These are phyloP conservation scores for Quercus cerris DNA, from an alignment of 306 rosid genomes.

Conservation along the genomic window DNA sequence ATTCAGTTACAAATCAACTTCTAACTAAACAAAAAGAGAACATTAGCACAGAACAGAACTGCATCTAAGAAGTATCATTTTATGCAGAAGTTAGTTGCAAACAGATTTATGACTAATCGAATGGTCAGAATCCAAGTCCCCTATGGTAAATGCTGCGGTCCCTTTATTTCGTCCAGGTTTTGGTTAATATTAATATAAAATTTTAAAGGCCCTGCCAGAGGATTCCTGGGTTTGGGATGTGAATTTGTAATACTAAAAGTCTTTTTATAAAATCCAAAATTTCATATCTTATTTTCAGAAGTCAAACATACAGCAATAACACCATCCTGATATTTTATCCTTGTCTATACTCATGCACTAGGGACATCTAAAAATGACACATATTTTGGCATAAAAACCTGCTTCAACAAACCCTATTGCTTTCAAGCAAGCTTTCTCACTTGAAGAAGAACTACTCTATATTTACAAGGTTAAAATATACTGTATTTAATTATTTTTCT, in stretches of 20 bases:
- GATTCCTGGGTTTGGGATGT: neutral
- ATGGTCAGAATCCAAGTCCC: neutral
- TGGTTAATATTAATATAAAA: neutral
- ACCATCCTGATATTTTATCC: neutral
- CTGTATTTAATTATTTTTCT: neutral
- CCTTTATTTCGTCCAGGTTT: neutral
- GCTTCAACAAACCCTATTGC: neutral
- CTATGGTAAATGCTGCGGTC: neutral
- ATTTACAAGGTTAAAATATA: neutral
- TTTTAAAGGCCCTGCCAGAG: neutral
- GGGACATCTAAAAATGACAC: neutral
- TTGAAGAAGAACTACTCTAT: neutral
- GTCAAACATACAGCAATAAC: neutral
- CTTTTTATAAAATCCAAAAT: neutral
- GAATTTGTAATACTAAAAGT: neutral
- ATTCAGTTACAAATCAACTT: neutral
- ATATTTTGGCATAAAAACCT: neutral
- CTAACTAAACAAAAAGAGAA: neutral
- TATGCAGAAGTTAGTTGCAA: neutral
- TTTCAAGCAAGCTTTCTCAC: neutral
- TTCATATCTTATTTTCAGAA: too few relatives aligned
- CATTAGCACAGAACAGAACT: conserved; percentile 32
- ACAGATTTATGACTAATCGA: neutral
- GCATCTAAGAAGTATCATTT: conserved; percentile 28
- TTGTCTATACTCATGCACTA: neutral